Conservation (phyloP, 495 filamentous ascomycete genomes). For the Podospora conica region DNA sequence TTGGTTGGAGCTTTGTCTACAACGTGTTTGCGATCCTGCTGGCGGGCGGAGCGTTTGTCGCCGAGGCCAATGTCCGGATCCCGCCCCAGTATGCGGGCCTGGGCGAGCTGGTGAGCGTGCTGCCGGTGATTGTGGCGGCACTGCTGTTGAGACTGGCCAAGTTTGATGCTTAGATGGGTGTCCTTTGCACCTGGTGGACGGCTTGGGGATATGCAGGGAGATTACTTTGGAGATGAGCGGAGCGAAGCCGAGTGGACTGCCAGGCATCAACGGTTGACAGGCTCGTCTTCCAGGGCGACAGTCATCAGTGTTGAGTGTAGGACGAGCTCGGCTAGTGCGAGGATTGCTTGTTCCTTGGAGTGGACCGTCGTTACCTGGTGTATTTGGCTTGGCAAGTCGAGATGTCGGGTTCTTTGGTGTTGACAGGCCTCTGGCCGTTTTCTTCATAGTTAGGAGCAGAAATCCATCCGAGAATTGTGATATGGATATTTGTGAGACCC, state of each 20-base stretch:
- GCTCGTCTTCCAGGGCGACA: background rate
- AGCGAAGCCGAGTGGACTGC: background rate
- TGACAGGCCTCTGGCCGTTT: background rate
- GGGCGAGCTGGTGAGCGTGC: conserved; percentile 70
- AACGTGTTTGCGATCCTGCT: conserved; percentile 68
- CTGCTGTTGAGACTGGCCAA: conserved; percentile 15
- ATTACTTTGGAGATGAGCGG: background rate
- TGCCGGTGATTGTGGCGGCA: conserved; percentile 63
- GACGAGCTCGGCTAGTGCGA: background rate
- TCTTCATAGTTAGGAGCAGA: background rate
- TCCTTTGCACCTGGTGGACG: background rate
- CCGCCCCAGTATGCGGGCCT: conserved; percentile 68
- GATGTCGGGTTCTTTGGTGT: background rate
- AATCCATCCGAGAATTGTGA: background rate
- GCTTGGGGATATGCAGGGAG: background rate
- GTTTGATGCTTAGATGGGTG: conserved; percentile 2
- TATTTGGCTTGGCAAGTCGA: background rate
- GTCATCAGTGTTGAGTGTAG: background rate
- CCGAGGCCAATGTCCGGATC: conserved; percentile 44
- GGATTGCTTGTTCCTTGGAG: background rate
- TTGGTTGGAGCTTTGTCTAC: conserved; percentile 67
- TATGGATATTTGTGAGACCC: background rate
- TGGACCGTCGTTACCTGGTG: background rate
- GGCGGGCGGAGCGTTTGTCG: conserved; percentile 61
- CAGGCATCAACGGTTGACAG: background rate